Evolutionary conservation across 495 filamentous ascomycete genomes (phyloP), one percentile per base, ranked within the genome.

Genomic region (Chlorociboria aeruginascens): DNA sequence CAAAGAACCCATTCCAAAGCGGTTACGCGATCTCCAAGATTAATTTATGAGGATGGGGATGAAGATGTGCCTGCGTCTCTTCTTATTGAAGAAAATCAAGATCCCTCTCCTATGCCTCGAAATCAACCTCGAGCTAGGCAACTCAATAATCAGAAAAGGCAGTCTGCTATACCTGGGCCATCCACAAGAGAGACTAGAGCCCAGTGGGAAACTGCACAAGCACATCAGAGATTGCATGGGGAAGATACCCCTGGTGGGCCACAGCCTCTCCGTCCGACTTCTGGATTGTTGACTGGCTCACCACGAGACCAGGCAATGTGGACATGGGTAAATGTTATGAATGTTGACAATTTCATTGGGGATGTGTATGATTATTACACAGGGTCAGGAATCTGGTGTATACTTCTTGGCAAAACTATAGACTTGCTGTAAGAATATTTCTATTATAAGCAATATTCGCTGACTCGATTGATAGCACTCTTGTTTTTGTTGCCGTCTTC

Each of bases 51-150:
- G n/a, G 86, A 93, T 45, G 76, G 74, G 13, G 86, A 95, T 59
- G 89, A 95, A 44, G 92, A 97, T 54, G 92, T 98, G 1, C 92
- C 92, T 3, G 77, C 78, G 31, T 96, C 90, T 11, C 71, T 98
- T 42, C 64, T 97, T 28, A 77, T 97, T 20, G 92, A 96, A 62
- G 68, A 61, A n/a, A 67, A 70, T 10, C 56, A 56, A 30, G 32
- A 46, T 54, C 60, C 42, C 53, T 56, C 51, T 40, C 56, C 50
- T 43, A 54, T 49, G 40, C 48, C 13, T 25, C 48, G 44, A 55
- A 52, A 20, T 42, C 37, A 44, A 43, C 34, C 49, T 42, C 48
- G 45, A 49, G 40, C 50, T 50, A 37, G 33, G 43, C 29, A 40
- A 9, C 13, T 33, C n/a, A 49, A 51, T n/a, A 7, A 25, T 9